Evolutionary conservation across 2,329 filamentous ascomycete genomes (phyloP).

Genomic region (Setomelanomma holmii): DNA sequence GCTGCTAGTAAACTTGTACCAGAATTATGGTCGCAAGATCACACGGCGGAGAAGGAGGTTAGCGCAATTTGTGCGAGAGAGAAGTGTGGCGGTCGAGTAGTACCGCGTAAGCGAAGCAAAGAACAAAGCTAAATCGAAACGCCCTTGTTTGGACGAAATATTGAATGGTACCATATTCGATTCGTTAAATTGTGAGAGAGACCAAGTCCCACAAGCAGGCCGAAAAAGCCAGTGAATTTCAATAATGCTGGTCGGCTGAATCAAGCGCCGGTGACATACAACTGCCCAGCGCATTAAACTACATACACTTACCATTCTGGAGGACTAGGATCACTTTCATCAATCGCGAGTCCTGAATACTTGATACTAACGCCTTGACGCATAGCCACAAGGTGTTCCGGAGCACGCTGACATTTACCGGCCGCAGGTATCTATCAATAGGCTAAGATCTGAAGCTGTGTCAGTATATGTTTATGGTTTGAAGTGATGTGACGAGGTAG

Average conservation of each 20-base stretch:
- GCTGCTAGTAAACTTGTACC: conserved; percentile 39
- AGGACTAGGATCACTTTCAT: no score
- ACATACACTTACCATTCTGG: no score
- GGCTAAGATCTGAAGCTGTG: conserved; percentile 21
- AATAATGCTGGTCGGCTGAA: no score
- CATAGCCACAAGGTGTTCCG: no score
- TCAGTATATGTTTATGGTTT: conserved; percentile 23
- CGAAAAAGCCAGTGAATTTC: no score
- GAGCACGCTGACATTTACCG: no score
- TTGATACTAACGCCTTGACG: no score
- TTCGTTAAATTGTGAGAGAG: no score
- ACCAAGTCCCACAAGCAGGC: no score
- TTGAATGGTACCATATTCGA: neutral
- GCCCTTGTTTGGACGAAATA: neutral
- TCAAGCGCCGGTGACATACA: no score
- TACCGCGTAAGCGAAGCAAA: neutral
- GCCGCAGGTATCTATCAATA: neutral
- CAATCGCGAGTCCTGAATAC: no score
- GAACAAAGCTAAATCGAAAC: neutral
- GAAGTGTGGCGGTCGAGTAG: neutral
- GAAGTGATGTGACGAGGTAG: conserved; percentile 17
- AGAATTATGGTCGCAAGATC: conserved; percentile 43
- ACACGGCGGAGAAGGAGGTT: conserved; percentile 26
- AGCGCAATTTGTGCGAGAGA: neutral
- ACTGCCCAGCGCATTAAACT: no score